A percentile compares a stretch with the other conserved stretches of the same genome.
Conservation (phyloP, 352 stramenopile genomes). For the Phytopythium cucurbitacearum region DNA sequence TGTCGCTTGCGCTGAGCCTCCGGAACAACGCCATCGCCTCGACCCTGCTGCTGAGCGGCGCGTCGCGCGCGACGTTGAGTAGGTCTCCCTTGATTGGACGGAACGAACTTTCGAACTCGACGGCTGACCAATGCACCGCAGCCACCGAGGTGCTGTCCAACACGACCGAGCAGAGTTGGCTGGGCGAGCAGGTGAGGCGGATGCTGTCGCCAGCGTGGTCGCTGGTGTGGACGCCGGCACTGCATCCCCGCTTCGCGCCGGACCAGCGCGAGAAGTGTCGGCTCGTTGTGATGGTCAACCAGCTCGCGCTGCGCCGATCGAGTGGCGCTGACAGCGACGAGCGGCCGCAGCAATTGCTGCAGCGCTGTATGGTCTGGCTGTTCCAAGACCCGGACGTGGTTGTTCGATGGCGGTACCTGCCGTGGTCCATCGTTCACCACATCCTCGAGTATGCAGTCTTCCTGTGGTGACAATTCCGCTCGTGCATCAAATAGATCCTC, state of each 20-base stretch:
- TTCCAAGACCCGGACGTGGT: not conserved
- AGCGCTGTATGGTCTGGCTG: slow-evolving; percentile 2
- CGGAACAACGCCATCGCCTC: slow-evolving; percentile 34
- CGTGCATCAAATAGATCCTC: too few species aligned
- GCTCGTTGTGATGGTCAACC: slow-evolving; percentile 51
- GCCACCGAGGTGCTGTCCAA: slow-evolving; percentile 18
- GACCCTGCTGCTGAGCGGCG: slow-evolving; percentile 42
- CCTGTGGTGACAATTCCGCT: slow-evolving; percentile 32
- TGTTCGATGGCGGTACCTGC: slow-evolving; percentile 42
- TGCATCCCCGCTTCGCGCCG: slow-evolving; percentile 45
- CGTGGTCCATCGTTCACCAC: slow-evolving; percentile 32
- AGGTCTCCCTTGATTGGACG: slow-evolving; percentile 1
- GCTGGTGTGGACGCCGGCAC: slow-evolving; percentile 46
- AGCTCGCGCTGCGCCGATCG: slow-evolving; percentile 17
- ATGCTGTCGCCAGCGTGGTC: slow-evolving; percentile 58
- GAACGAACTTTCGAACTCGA: not conserved
- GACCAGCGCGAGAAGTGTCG: slow-evolving; percentile 55
- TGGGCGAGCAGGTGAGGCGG: slow-evolving; percentile 27
- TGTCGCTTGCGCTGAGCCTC: slow-evolving; percentile 46
- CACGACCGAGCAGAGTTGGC: slow-evolving; percentile 19
- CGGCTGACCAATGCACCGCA: slow-evolving; percentile 6
- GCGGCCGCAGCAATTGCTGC: not conserved
- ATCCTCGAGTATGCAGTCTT: slow-evolving; percentile 61
- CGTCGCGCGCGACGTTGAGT: slow-evolving; percentile 48
- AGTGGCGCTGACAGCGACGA: not conserved